Evolutionary conservation across 2,329 filamentous ascomycete genomes (phyloP).

Genomic region (Amauroascus niger): DNA sequence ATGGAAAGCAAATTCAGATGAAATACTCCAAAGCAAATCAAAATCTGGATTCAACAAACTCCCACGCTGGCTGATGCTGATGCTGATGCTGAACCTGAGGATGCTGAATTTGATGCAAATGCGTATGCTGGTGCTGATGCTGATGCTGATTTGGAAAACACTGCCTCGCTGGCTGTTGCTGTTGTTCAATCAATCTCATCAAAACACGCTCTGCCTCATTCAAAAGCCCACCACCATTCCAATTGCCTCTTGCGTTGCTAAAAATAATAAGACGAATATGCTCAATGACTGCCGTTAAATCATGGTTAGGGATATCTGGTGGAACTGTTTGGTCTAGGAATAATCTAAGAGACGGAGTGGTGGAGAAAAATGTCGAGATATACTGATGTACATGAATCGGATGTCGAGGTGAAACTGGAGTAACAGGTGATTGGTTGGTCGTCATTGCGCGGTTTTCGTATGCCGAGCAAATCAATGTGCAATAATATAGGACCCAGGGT

Average conservation of each 20-base stretch:
- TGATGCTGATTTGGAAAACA: not conserved
- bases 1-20: not conserved
- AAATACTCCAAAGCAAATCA: not conserved
- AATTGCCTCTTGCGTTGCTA: constrained; percentile 18
- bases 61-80: constrained; percentile 9
- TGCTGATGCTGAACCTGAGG: not conserved
- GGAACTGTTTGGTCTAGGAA: constrained; percentile 15
- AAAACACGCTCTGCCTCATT: constrained; percentile 29
- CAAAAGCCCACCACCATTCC: constrained; percentile 26
- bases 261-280: constrained; percentile 21
- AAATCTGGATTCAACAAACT: constrained; percentile 4
- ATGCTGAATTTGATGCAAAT: not conserved
- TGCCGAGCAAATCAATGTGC: constrained; percentile 29
- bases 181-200: constrained; percentile 23
- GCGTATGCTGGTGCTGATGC: not conserved
- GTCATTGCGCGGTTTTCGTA: constrained; percentile 20
- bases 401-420: not conserved
- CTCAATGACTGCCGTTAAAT: constrained; percentile 25
- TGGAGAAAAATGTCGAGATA: constrained; percentile 19
- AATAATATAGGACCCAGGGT: constrained; percentile 29
- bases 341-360: constrained; percentile 16
- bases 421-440: not conserved
- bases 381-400: constrained; percentile 17
- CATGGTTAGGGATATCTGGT: constrained; percentile 14
- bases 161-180: constrained; percentile 3